Base-by-base conservation (phyloP, 2,329 filamentous ascomycete genomes). In the Epichloe brachyelytri region DNA sequence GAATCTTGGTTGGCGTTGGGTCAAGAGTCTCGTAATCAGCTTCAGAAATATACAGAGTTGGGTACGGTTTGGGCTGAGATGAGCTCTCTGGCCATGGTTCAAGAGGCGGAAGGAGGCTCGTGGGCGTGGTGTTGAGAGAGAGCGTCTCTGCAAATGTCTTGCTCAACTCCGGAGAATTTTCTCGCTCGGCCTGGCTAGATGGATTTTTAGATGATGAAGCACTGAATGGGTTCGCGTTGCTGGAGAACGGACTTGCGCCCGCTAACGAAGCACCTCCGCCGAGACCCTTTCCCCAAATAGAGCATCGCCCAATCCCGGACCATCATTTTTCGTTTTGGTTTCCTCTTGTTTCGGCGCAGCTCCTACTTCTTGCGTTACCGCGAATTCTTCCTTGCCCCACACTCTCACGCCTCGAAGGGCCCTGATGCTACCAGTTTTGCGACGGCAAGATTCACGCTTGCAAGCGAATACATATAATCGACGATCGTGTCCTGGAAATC, bases 11-110 rank as follows among this genome's bases (percentile, higher is more conserved):
- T 0, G 77, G 76, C 2, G 63, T 72, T 60, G 57, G 81, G 55
- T 88, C 87, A 26, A 97, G 78, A 4, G 85, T 86, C 67, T 98
- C 93, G 68, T 88, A 95, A 62, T 95, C 91, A 48, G 91, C 91
- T 59, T 97, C 93, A 48, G 84, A 75, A 43, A 91, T 80, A 71
- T 88, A 87, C 62, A 85, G 86, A 33, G 78, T 71, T 0, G 88
- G 85, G 67, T 90, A 97, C 0, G 88, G 73, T 1, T 73, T 54
- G 0, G 88, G 86, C 57, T 86, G 83, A 0, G 75, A 68, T 2
- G 79, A 73, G 39, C 74, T 69, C 12, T 76, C 63, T 0, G 91
- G 91, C 90, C 90, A 97, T 8, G 88, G 84, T 57, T 88, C 79
- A 1, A 77, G 70, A 0, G 79, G 60, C 3, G 58, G 62, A 38